phyloP scores from a whole-genome alignment of 768 basidiomycete species.

The Tylopilus intermedius region DNA sequence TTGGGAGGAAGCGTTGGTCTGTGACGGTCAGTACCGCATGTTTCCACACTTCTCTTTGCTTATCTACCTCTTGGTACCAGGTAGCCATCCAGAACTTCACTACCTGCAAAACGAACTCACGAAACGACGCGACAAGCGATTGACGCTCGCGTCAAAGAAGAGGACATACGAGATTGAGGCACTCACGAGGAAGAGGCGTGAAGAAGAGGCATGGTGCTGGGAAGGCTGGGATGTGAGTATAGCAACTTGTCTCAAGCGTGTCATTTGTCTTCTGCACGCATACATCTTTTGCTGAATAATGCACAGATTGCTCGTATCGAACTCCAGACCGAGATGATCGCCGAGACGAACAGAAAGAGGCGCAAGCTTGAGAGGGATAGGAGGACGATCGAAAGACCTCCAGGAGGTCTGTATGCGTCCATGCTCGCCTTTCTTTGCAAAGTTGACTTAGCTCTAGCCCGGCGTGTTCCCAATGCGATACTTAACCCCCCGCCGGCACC shows the following conservation, averaged over 20 bases:
- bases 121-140: slow-evolving; percentile 72
- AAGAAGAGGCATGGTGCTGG: slow-evolving; percentile 79
- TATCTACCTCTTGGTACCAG: slow-evolving; percentile 34
- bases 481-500: slow-evolving; percentile 51
- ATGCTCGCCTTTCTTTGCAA: background rate
- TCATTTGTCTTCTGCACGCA: slow-evolving; percentile 1
- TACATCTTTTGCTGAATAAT: slow-evolving; percentile 3
- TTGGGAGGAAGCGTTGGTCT: slow-evolving; percentile 80
- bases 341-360: slow-evolving; percentile 84
- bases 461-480: slow-evolving; percentile 55
- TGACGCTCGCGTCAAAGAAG: slow-evolving; percentile 75
- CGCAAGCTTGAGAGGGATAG: slow-evolving; percentile 82
- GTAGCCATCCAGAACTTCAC: slow-evolving; percentile 79
- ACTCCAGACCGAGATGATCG: slow-evolving; percentile 81
- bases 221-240: slow-evolving; percentile 80
- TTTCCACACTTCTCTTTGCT: background rate
- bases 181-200: slow-evolving; percentile 54
- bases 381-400: slow-evolving; percentile 69
- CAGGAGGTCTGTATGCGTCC: slow-evolving; percentile 50
- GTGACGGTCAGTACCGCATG: slow-evolving; percentile 52
- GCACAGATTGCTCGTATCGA: slow-evolving; percentile 68
- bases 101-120: slow-evolving; percentile 77
- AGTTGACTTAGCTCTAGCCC: slow-evolving; percentile 32
- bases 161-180: slow-evolving; percentile 64
- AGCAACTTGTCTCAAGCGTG: background rate